These are phyloP conservation scores for Dysphania ambrosioides DNA, from an alignment of 148 eudicot species.

Conservation along the genomic window DNA sequence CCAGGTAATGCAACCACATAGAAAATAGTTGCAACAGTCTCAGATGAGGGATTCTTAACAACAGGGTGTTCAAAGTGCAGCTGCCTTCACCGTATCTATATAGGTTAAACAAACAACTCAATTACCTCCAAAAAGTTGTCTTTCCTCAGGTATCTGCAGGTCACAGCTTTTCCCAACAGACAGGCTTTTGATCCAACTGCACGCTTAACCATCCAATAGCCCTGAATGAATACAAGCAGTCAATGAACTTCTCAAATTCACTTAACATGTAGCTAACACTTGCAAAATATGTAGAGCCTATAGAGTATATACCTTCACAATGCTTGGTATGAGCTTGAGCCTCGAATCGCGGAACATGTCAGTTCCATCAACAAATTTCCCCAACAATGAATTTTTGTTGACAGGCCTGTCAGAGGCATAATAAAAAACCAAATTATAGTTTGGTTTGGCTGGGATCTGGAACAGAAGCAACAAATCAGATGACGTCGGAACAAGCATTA, in stretches of 20 bases:
- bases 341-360: slow-evolving; percentile 87
- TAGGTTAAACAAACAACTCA: neutral
- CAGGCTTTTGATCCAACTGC: slow-evolving; percentile 99
- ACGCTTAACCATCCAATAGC: slow-evolving; percentile 99
- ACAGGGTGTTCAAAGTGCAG: neutral
- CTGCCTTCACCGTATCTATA: neutral
- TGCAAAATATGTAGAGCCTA: slow-evolving; percentile 1
- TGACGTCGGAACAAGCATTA: neutral
- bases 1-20: neutral
- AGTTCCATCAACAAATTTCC: slow-evolving; percentile 74
- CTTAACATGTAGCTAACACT: neutral
- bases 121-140: slow-evolving; percentile 95
- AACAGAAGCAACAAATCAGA: slow-evolving; percentile 24
- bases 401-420: slow-evolving; percentile 90
- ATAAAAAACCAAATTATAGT: slow-evolving; percentile 92
- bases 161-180: slow-evolving; percentile 89
- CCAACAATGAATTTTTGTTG: slow-evolving; percentile 62
- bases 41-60: too few relatives aligned
- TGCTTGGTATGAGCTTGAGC: slow-evolving; percentile 95
- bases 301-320: slow-evolving; percentile 59
- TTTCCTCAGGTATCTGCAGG: slow-evolving; percentile 84
- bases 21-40: neutral
- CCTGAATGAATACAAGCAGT: slow-evolving; percentile 41
- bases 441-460: slow-evolving; percentile 93
- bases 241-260: slow-evolving; percentile 8